phyloP scores from a whole-genome alignment of 1,284 basidiomycete genomes.

The Erythrobasidium hasegawianum region DNA sequence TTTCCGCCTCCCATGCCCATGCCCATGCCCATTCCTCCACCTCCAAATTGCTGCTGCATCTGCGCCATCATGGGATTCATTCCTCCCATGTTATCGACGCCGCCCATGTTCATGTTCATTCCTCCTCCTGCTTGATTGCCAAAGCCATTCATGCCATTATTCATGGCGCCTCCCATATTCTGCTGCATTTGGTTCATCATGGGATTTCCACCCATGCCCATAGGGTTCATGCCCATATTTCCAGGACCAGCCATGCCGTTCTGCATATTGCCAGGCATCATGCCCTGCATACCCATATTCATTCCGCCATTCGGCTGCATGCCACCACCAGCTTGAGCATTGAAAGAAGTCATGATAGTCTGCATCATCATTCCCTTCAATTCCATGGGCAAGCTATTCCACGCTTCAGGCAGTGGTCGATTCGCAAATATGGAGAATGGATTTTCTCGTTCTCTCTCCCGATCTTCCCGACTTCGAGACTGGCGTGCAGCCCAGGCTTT shows the following conservation, averaged over 20 bases:
- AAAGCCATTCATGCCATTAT: neutral
- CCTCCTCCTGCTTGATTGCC: constrained; percentile 9
- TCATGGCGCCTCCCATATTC: neutral
- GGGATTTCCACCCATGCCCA: neutral
- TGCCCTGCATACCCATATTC: constrained; percentile 55
- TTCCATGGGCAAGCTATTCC: constrained; percentile 49
- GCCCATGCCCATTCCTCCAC: neutral
- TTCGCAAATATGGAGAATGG: constrained; percentile 52
- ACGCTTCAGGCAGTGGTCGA: constrained; percentile 69
- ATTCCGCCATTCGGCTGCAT: constrained; percentile 33
- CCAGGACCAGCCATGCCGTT: constrained; percentile 30
- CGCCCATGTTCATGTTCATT: constrained; percentile 31
- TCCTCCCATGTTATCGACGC: constrained; percentile 9
- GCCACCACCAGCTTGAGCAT: constrained; percentile 43
- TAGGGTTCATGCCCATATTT: constrained; percentile 10
- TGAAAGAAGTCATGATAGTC: constrained; percentile 44
- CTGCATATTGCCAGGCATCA: constrained; percentile 51
- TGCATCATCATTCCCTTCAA: constrained; percentile 44
- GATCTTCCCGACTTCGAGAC: constrained; percentile 71
- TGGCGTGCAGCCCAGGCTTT: constrained; percentile 83
- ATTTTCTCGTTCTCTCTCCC: constrained; percentile 54
- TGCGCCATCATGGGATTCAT: neutral
- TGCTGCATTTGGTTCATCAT: neutral
- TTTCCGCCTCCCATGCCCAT: neutral
- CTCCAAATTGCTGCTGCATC: constrained; percentile 24